Evolutionary conservation across 176 grass and related monocot species (phyloP), one percentile per base, ranked within the genome.

Genomic region (Carex myosuroides): DNA sequence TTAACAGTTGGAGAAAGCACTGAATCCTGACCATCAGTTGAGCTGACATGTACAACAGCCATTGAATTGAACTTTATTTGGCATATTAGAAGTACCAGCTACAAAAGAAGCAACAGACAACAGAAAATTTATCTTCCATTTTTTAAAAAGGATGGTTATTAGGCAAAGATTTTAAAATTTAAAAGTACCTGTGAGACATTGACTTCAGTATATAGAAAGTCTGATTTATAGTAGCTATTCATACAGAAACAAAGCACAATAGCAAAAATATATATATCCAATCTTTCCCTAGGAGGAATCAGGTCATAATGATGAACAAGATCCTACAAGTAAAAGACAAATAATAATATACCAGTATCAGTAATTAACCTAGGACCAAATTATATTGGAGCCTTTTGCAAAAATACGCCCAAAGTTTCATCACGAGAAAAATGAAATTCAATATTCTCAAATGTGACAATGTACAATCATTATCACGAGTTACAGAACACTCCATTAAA

Each of bases 41-140:
- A 95, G 73, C 87, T 91, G 81, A 92, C 84, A 83, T 88, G 64
- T 70, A 98, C 84, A 87, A 98, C 61, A 55, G 92, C 92, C 87
- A 98, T 93, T 32, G 95, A 95, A 85, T 98, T 98, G 82, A 98
- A 70, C 89, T 89, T 98, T 86, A 98, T 87, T 89, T 95, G 86
- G 82, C 76, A 93, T 85, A 93, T 88, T 87, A 95, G 83, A 86
- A 98, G 79, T 89, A 95, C 88, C 85, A 95, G 53, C 92, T 98
- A 82, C 82, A 91, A 79, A 83, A 32, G 24, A 87, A 63, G 39
- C 8, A 37, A 81, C 63, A 48, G 8, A 46, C 30, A 66, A 42
- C 18, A 64, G 37, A 82, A 41, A 81, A 64, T 16, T 22, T 26
- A 48, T 29, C 21, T 29, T 48, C n/a, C 4, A 55, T 13, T 75